These are phyloP conservation scores for Candida broadrunensis DNA, from an alignment of 805 yeast species.

Conservation along the genomic window DNA sequence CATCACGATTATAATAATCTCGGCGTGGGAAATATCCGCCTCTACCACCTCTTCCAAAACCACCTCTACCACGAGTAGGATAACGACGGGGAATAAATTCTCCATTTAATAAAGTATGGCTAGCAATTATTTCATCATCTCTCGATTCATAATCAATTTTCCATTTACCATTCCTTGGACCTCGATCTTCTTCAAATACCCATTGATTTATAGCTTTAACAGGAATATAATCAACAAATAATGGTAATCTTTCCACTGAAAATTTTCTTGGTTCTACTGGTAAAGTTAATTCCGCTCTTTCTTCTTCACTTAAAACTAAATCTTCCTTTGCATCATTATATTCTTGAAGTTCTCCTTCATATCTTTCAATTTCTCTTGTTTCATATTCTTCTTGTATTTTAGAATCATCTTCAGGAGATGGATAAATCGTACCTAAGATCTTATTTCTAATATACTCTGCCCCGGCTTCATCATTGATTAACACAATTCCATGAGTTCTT, in stretches of 20 bases:
- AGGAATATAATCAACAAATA: constrained; percentile 43
- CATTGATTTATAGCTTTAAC: constrained; percentile 44
- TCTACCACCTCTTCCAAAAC: constrained; percentile 3
- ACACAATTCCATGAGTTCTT: constrained; percentile 42
- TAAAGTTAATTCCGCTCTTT: constrained; percentile 7
- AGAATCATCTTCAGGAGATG: constrained; percentile 22
- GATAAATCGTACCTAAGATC: constrained; percentile 34
- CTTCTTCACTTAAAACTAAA: constrained; percentile 4
- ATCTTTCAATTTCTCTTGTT: constrained; percentile 18
- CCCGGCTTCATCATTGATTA: constrained; percentile 38
- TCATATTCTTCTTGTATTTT: constrained; percentile 13
- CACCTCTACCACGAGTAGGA: constrained; percentile 5
- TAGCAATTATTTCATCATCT: constrained; percentile 25
- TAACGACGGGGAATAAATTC: constrained; percentile 14
- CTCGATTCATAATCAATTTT: constrained; percentile 31
- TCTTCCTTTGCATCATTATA: constrained; percentile 10
- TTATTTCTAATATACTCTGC: constrained; percentile 32
- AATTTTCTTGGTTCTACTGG: constrained; percentile 17
- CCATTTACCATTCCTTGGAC: constrained; percentile 46
- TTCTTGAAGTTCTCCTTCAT: constrained; percentile 12
- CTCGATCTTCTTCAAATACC: constrained; percentile 45
- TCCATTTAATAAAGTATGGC: constrained; percentile 14
- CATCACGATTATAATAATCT: neutral
- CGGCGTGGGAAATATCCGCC: neutral
- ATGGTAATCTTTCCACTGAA: constrained; percentile 16